Evolutionary conservation across 2,329 filamentous ascomycete genomes (phyloP).

Genomic region (Cladosporium sp.): DNA sequence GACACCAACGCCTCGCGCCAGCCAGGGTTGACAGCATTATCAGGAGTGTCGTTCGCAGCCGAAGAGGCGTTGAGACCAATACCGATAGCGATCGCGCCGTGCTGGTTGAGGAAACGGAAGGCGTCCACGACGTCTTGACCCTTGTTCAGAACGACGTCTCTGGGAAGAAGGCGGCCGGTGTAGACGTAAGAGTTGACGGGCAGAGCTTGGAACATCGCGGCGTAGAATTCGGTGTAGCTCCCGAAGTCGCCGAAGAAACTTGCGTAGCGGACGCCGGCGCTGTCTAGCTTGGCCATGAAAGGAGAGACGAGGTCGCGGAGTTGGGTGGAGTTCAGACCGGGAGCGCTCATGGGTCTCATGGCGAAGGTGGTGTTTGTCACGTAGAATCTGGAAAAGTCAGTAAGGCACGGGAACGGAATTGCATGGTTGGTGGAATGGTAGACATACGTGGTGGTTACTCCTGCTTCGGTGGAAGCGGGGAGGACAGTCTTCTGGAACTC

Average conservation of each 20-base stretch:
- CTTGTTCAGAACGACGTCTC: conserved; percentile 31
- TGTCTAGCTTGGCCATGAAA: conserved; percentile 39
- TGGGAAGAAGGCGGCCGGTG: conserved; percentile 32
- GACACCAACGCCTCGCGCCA: conserved; percentile 36
- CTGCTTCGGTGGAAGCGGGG: conserved; percentile 48
- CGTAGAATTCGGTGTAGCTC: conserved; percentile 32
- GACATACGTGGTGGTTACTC: conserved; percentile 37
- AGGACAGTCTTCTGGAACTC: conserved; percentile 43
- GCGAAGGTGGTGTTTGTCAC: conserved; percentile 49
- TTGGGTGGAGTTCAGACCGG: conserved; percentile 41
- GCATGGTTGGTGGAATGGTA: conserved; percentile 18
- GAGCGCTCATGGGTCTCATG: conserved; percentile 46
- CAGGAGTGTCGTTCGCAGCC: conserved; percentile 28
- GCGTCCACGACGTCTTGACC: conserved; percentile 26
- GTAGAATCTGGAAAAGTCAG: conserved; percentile 26
- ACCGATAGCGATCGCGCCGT: conserved; percentile 34
- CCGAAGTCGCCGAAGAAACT: conserved; percentile 28
- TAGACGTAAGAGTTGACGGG: conserved; percentile 28
- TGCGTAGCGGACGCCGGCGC: conserved; percentile 32
- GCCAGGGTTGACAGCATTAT: conserved; percentile 39
- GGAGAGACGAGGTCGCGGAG: conserved; percentile 44
- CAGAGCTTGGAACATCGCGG: conserved; percentile 29
- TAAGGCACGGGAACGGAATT: not conserved
- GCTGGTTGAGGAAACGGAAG: conserved; percentile 33
- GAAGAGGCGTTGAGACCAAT: conserved; percentile 38